Evolutionary conservation across 306 rosid species (phyloP).

Genomic region (Gastrolobium bilobum): DNA sequence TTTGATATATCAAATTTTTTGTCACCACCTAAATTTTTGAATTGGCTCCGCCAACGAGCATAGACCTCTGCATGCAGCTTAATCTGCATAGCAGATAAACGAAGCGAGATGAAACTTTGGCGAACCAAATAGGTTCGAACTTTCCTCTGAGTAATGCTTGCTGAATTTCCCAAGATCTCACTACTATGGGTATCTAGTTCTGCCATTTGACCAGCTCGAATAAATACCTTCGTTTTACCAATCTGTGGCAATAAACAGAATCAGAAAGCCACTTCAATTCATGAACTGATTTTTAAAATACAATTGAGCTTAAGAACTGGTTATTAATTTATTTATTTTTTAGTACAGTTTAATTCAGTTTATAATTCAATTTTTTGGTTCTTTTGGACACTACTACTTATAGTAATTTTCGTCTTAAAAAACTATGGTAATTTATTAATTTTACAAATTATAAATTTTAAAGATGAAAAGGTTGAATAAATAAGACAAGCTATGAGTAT

Average conservation of each 20-base stretch:
- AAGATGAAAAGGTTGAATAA: not conserved
- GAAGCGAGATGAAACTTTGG: slow-evolving; percentile 62
- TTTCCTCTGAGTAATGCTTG: slow-evolving; percentile 87
- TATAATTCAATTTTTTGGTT: no score
- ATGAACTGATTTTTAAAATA: not conserved
- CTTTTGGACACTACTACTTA: not conserved
- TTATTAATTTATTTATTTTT: no score
- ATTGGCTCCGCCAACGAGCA: not conserved
- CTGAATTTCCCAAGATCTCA: slow-evolving; percentile 86
- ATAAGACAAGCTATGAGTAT: not conserved
- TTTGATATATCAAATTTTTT: no score
- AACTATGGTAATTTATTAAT: not conserved
- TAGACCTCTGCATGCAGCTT: slow-evolving; percentile 87
- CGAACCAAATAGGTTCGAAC: slow-evolving; percentile 75
- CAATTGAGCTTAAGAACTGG: no score
- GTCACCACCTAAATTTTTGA: no score
- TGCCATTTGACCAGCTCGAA: slow-evolving; percentile 95
- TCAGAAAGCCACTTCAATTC: slow-evolving; percentile 86
- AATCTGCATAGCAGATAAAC: slow-evolving; percentile 63
- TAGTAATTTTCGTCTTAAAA: not conserved
- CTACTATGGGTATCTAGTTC: slow-evolving; percentile 81
- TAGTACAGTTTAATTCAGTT: no score
- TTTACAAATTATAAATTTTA: not conserved
- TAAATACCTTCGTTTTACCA: slow-evolving; percentile 88
- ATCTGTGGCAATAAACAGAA: slow-evolving; percentile 63